Conservation (phyloP, 306 rosid species). For the Lathyrus aphaca region DNA sequence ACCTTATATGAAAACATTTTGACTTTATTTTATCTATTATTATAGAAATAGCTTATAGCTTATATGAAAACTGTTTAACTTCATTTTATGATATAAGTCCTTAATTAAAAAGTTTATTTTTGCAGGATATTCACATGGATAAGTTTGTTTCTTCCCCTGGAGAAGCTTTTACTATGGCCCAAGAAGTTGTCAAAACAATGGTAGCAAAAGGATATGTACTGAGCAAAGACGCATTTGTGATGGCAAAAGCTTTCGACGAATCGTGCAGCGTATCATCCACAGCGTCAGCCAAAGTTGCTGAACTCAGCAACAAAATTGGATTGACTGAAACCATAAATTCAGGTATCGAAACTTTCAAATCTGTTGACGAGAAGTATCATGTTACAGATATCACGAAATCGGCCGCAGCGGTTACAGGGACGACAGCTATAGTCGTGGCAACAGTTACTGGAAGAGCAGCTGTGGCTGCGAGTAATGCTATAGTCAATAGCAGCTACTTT, state of each 20-base stretch:
- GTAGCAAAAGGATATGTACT: slow-evolving; percentile 85
- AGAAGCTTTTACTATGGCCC: slow-evolving; percentile 77
- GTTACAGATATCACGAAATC: slow-evolving; percentile 78
- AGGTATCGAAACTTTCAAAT: slow-evolving; percentile 69
- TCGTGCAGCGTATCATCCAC: slow-evolving; percentile 68
- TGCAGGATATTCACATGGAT: slow-evolving; percentile 55
- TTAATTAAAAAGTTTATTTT: neutral
- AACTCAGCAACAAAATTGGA: slow-evolving; percentile 73
- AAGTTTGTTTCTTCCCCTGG: slow-evolving; percentile 64
- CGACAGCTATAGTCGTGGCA: slow-evolving; percentile 75
- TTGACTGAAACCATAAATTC: slow-evolving; percentile 69
- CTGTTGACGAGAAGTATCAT: slow-evolving; percentile 75
- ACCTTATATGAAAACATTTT: too few relatives aligned
- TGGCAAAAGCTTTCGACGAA: slow-evolving; percentile 88
- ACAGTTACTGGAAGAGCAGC: slow-evolving; percentile 78
- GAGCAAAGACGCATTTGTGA: slow-evolving; percentile 75
- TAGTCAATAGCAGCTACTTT: slow-evolving; percentile 79
- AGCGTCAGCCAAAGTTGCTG: slow-evolving; percentile 74
- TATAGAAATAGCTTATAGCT: too few relatives aligned
- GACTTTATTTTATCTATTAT: too few relatives aligned
- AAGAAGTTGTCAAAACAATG: slow-evolving; percentile 85
- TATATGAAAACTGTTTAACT: too few relatives aligned
- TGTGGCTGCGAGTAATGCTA: slow-evolving; percentile 66
- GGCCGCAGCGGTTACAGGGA: slow-evolving; percentile 72
- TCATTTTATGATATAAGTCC: too few relatives aligned